Evolutionary conservation across 441 rosid species (phyloP).

Genomic region (Iberis amara): DNA sequence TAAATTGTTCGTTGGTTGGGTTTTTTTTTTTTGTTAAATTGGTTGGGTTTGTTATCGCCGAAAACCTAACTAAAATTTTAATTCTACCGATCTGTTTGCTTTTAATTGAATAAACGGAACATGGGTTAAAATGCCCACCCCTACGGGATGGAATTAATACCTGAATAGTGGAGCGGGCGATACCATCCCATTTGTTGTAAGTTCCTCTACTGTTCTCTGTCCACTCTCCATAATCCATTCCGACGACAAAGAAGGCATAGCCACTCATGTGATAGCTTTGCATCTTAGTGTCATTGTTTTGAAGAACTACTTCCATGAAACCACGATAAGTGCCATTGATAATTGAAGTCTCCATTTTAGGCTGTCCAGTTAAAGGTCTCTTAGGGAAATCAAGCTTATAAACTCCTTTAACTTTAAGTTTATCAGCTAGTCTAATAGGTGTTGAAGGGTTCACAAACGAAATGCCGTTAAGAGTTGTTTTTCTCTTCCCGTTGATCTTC

Average conservation of each 20-base stretch:
- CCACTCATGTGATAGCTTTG: slow-evolving; percentile 85
- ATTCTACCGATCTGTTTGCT: too few species aligned
- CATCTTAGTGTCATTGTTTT: slow-evolving; percentile 88
- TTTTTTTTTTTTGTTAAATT: too few species aligned
- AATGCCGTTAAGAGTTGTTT: slow-evolving; percentile 66
- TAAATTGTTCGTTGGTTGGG: too few species aligned
- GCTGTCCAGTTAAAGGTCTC: slow-evolving; percentile 63
- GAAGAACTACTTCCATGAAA: slow-evolving; percentile 81
- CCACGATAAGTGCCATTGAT: slow-evolving; percentile 89
- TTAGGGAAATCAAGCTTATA: slow-evolving; percentile 87
- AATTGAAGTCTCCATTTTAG: slow-evolving; percentile 55
- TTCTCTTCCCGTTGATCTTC: slow-evolving; percentile 54
- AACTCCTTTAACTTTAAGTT: slow-evolving; percentile 56
- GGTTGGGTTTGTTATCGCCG: too few species aligned
- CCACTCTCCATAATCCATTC: slow-evolving; percentile 99
- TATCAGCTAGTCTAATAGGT: slow-evolving; percentile 81
- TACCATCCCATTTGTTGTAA: slow-evolving; percentile 92
- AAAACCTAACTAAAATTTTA: too few species aligned
- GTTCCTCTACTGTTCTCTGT: slow-evolving; percentile 84
- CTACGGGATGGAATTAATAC: slow-evolving; percentile 29
- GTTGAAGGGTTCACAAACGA: slow-evolving; percentile 73
- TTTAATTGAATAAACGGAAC: too few species aligned
- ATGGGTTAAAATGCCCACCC: too few species aligned
- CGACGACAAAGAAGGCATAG: slow-evolving; percentile 82
- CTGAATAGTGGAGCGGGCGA: slow-evolving; percentile 79